phyloP scores from a whole-genome alignment of 805 yeast species.

The Candida xyloterini region DNA sequence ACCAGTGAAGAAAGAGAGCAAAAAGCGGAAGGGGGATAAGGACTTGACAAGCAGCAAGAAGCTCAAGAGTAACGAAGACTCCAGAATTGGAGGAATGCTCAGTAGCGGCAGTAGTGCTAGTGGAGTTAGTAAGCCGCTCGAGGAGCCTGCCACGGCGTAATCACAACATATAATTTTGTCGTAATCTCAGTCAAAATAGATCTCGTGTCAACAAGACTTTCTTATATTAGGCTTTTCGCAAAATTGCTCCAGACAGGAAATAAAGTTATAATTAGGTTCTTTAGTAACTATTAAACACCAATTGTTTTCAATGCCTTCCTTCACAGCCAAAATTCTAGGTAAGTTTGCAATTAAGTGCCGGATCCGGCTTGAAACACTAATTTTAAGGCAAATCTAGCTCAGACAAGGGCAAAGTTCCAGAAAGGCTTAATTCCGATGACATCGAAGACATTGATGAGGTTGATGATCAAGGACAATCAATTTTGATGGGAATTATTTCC shows the following conservation, averaged over 20 bases:
- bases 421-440: constrained; percentile 17
- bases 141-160: constrained; percentile 9
- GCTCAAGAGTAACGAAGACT: constrained; percentile 21
- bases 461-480: constrained; percentile 85
- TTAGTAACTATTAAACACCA: neutral
- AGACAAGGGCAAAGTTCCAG: constrained; percentile 18
- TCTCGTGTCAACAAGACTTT: constrained; percentile 3
- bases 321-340: constrained; percentile 28
- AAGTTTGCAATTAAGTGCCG: constrained; percentile 6
- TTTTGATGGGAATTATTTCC: constrained; percentile 80
- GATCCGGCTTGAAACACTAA: neutral
- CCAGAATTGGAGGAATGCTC: constrained; percentile 6
- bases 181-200: constrained; percentile 1
- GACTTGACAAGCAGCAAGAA: constrained; percentile 31
- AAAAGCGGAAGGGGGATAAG: constrained; percentile 48
- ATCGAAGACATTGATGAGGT: constrained; percentile 87
- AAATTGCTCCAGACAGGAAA: constrained; percentile 2
- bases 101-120: constrained; percentile 11
- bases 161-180: constrained; percentile 4
- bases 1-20: constrained; percentile 57
- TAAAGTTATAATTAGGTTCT: neutral
- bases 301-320: constrained; percentile 23
- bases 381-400: constrained; percentile 22
- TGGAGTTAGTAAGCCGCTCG: constrained; percentile 4
- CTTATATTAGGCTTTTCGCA: constrained; percentile 1